Percentiles rank a stretch among this genome's conserved stretches.
Conservation (phyloP, 1,284 basidiomycete species). For the Sporisorium graminicola region DNA sequence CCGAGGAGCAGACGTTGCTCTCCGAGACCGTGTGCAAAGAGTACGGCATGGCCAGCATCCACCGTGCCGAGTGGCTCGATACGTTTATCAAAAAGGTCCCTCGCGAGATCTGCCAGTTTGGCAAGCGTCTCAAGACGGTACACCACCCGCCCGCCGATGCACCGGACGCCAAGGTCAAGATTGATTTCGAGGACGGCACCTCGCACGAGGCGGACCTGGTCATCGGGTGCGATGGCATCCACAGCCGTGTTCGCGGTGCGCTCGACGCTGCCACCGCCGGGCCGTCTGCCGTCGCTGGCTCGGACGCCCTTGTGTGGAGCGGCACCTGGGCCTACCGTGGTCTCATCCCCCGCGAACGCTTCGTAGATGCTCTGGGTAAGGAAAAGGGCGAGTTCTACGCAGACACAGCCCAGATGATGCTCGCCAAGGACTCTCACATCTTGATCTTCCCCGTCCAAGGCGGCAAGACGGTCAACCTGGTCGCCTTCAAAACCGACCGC, state of each 20-base stretch:
- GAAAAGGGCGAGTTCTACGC: conserved; percentile 51
- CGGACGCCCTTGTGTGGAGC: conserved; percentile 54
- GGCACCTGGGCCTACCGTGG: conserved; percentile 61
- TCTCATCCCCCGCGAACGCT: conserved; percentile 58
- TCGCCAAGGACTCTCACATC: conserved; percentile 72
- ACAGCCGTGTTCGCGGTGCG: conserved; percentile 51
- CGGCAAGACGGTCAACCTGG: conserved; percentile 74
- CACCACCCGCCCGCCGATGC: conserved; percentile 9
- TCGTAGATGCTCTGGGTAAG: conserved; percentile 45
- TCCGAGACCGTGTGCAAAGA: conserved; percentile 44
- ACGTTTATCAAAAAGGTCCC: conserved; percentile 36
- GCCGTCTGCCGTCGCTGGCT: conserved; percentile 27
- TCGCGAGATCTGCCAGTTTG: conserved; percentile 37
- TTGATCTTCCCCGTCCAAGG: conserved; percentile 75
- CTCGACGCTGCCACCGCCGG: conserved; percentile 47
- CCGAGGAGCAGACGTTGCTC: conserved; percentile 30
- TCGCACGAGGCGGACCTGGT: conserved; percentile 58
- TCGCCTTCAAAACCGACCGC: conserved; percentile 73
- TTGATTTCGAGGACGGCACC: conserved; percentile 43
- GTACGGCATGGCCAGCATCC: conserved; percentile 48
- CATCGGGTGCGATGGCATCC: conserved; percentile 67
- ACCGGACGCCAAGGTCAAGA: conserved; percentile 9
- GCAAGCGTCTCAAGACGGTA: conserved; percentile 37
- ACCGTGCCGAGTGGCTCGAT: conserved; percentile 53
- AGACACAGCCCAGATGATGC: conserved; percentile 39